Percentiles rank a stretch among this genome's conserved stretches.
Conservation (phyloP, 140 eudicot species). For the Oenanthe javanica region DNA sequence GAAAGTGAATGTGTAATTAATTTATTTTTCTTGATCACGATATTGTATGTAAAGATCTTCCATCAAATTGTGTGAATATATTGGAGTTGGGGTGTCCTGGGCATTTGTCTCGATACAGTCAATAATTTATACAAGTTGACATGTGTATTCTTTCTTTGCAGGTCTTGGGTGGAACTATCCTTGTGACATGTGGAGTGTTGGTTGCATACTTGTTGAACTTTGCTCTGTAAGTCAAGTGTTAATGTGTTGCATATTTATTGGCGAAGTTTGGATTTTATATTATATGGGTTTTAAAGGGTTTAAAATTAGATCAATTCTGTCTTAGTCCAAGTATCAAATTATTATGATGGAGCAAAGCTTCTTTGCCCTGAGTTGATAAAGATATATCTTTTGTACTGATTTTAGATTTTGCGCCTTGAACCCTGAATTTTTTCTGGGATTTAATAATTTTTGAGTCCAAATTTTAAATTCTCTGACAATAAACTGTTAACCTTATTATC, state of each 20-base stretch:
- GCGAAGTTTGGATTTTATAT: neutral
- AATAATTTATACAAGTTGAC: slow-evolving; percentile 2
- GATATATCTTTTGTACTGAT: neutral
- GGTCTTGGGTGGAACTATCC: slow-evolving; percentile 99
- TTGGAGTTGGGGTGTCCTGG: neutral
- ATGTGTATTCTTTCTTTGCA: slow-evolving; percentile 17
- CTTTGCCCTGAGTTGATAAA: neutral
- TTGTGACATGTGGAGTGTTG: slow-evolving; percentile 96
- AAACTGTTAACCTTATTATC: neutral
- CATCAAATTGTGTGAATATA: neutral
- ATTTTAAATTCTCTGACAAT: neutral
- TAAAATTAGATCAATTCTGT: neutral
- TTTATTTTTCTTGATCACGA: neutral
- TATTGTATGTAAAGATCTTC: neutral
- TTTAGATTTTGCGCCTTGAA: neutral
- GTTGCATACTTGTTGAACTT: slow-evolving; percentile 94
- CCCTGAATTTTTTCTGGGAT: neutral
- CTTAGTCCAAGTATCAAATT: neutral
- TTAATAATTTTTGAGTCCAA: neutral
- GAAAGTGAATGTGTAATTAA: neutral
- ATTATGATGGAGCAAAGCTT: neutral
- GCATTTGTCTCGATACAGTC: neutral
- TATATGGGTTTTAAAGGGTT: neutral
- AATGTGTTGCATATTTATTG: neutral
- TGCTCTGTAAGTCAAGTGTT: slow-evolving; percentile 69